These are phyloP conservation scores for Aphanomyces stellatus DNA, from an alignment of 352 stramenopile genomes.

Conservation along the genomic window DNA sequence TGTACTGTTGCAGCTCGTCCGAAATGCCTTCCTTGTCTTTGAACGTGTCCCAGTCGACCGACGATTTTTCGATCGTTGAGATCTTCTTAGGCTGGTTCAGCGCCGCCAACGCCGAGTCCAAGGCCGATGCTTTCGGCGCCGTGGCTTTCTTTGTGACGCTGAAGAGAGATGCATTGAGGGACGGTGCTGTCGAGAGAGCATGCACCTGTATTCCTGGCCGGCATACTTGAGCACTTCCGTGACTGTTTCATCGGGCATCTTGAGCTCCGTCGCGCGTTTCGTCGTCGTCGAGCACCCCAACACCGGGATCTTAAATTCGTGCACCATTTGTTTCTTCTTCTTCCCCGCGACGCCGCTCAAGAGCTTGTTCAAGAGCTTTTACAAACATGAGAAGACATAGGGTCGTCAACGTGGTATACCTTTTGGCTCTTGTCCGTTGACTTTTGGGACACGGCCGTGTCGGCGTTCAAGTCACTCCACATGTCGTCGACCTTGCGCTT, in stretches of 20 bases:
- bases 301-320: slow-evolving; percentile 60
- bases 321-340: slow-evolving; percentile 54
- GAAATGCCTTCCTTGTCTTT: slow-evolving; percentile 89
- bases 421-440: slow-evolving; percentile 41
- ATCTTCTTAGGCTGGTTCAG: slow-evolving; percentile 87
- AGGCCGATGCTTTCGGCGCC: slow-evolving; percentile 20
- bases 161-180: slow-evolving; percentile 24
- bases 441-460: slow-evolving; percentile 42
- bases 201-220: slow-evolving; percentile 69
- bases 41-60: slow-evolving; percentile 93
- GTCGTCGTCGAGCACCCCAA: slow-evolving; percentile 59
- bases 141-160: slow-evolving; percentile 24
- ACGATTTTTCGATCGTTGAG: slow-evolving; percentile 93
- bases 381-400: not conserved
- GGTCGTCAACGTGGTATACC: slow-evolving; percentile 18
- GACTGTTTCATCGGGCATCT: slow-evolving; percentile 23
- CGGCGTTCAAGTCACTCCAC: slow-evolving; percentile 59
- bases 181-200: not conserved
- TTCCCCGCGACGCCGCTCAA: slow-evolving; percentile 35
- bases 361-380: slow-evolving; percentile 41
- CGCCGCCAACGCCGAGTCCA: slow-evolving; percentile 83
- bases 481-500: slow-evolving; percentile 23
- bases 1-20: slow-evolving; percentile 88
- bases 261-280: slow-evolving; percentile 23
- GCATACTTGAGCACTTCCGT: slow-evolving; percentile 78